Evolutionary conservation across 345 rosid genomes (phyloP).

Genomic region (Erucastrum elatum): DNA sequence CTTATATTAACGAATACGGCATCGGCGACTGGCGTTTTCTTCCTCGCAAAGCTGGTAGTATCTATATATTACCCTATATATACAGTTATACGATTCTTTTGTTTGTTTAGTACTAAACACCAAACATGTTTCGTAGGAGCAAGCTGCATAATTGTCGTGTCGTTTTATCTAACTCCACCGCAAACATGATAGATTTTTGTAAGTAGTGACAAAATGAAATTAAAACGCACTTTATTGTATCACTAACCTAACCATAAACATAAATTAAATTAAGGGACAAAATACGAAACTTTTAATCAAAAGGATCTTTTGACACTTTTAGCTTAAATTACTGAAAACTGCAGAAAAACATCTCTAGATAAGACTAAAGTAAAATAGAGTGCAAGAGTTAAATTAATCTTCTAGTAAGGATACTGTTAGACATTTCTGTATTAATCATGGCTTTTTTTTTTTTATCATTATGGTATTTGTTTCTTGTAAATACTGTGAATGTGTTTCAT

Average conservation of each 20-base stretch:
- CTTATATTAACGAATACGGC: constrained; percentile 52
- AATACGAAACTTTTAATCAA: neutral
- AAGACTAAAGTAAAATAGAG: neutral
- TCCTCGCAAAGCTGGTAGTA: constrained; percentile 60
- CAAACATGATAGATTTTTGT: neutral
- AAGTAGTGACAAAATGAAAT: neutral
- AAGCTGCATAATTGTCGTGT: neutral
- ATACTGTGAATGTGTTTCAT: neutral
- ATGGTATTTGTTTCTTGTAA: neutral
- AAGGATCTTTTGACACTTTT: neutral
- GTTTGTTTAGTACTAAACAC: neutral
- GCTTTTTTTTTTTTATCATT: neutral
- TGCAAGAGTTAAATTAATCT: neutral
- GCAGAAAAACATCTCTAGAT: neutral
- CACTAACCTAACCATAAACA: neutral
- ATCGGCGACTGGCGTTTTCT: constrained; percentile 69
- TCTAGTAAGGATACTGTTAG: neutral
- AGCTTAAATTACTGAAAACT: neutral
- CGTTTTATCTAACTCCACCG: neutral
- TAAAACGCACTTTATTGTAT: neutral
- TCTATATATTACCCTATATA: neutral
- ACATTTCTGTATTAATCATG: neutral
- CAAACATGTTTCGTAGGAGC: neutral
- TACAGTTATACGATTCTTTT: neutral
- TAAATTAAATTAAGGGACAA: neutral